Base-by-base conservation (phyloP, 805 yeast genomes). In the Saccharomycopsis sp. region DNA sequence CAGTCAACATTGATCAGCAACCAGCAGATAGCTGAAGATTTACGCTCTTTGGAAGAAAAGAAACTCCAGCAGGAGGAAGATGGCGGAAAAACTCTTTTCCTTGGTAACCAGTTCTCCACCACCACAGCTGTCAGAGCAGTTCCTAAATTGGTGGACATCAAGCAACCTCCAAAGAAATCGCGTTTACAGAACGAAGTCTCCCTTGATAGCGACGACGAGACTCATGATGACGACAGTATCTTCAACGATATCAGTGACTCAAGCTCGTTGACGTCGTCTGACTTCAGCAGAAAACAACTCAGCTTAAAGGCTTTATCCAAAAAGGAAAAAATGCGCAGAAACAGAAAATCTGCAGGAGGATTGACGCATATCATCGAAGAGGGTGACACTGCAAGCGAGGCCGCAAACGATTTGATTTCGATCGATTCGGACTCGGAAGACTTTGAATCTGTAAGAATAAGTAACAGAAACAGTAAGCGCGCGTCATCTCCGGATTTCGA, bases 81-180 rank as follows among this genome's bases (percentile, higher is more conserved):
- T 22, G 34, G 42, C 9, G 22, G 35, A 9, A 74, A 71, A 29
- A 73, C 77, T 3, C 80, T 85, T 7, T 77, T 77, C 17, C 73
- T 72, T 24, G 72, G 74, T 3, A 67, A 72, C 52, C 75, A 77
- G 3, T 70, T 74, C 19, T 58, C 62, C 34, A 73, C 75, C 42
- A 86, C 85, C 67, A 87, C 91, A 0, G 96, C 94, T 1, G 85
- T 87, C 58, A 80, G 85, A 60, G 94, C 88, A 1, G 83, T 79
- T 66, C 94, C 96, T 1, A 78, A 79, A 64, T 74, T 89, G 61
- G 86, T 89, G n/a, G 78, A 78, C 56, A 79, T 83, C 1, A 56
- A 53, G 29, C 53, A 3, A 5, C 49, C 49, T 7, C 8, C 49
- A 3, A 44, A 44, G 49, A 55, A 56, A 41, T 52, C 56, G 34